These are phyloP conservation scores for Podospora pseudoanserina DNA, from an alignment of 495 filamentous ascomycete genomes.

Conservation along the genomic window DNA sequence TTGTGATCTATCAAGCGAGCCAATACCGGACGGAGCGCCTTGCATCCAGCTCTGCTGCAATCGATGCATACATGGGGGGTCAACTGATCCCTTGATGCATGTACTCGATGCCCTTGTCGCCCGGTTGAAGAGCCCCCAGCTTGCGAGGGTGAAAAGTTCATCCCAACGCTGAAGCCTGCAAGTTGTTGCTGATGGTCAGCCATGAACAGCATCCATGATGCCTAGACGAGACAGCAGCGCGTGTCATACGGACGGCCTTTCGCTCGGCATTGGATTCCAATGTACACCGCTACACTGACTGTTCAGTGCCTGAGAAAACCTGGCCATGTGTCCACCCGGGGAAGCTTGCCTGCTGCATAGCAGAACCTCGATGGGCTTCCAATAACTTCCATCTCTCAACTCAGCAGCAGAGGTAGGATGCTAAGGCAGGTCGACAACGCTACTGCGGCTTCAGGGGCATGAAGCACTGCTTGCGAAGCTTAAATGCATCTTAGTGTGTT, in stretches of 20 bases:
- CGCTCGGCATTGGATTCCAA: not conserved
- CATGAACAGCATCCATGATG: not conserved
- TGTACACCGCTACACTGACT: not conserved
- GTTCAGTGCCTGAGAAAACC: not conserved
- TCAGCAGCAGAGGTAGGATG: not conserved
- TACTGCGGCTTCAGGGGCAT: not conserved
- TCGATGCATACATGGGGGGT: not conserved
- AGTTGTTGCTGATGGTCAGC: not conserved
- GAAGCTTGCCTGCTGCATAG: not conserved
- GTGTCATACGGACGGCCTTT: too few relatives aligned
- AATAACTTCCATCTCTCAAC: not conserved
- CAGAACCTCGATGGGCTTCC: not conserved
- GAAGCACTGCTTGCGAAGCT: not conserved
- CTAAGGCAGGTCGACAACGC: too few relatives aligned
- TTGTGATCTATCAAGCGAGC: not conserved
- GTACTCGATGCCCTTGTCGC: too few relatives aligned
- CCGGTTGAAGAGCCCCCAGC: not conserved
- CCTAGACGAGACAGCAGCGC: not conserved
- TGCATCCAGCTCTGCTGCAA: not conserved
- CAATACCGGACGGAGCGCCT: not conserved
- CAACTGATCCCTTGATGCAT: constrained; percentile 1
- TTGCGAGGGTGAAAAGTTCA: not conserved
- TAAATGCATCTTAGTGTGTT: not conserved
- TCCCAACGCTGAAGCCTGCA: not conserved
- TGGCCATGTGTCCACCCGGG: not conserved